These are phyloP conservation scores for Neurospora crassa DNA, from an alignment of 2,329 filamentous ascomycete genomes.

Conservation along the genomic window DNA sequence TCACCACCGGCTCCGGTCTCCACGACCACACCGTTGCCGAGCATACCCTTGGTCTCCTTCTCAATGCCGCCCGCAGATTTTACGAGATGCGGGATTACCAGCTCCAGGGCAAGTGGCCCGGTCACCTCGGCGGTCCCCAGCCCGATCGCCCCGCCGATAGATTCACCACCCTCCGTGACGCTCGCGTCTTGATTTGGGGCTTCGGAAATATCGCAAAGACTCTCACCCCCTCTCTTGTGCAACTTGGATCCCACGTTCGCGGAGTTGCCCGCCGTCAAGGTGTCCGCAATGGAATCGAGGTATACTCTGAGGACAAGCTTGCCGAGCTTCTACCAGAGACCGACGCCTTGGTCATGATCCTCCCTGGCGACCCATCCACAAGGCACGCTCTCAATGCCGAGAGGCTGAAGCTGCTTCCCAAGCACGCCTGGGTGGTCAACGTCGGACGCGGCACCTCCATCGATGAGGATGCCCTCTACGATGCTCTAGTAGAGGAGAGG, in stretches of 20 bases:
- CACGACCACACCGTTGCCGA: constrained; percentile 58
- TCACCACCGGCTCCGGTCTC: constrained; percentile 54
- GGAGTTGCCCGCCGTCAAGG: constrained; percentile 48
- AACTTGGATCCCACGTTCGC: constrained; percentile 46
- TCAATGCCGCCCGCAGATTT: constrained; percentile 46
- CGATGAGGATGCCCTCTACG: constrained; percentile 25
- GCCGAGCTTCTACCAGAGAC: constrained; percentile 43
- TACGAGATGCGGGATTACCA: constrained; percentile 56
- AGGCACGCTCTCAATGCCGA: constrained; percentile 44
- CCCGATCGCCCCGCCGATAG: constrained; percentile 44
- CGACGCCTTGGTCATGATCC: constrained; percentile 59
- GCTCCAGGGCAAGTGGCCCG: constrained; percentile 45
- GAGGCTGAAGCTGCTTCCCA: constrained; percentile 41
- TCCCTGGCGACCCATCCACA: constrained; percentile 49
- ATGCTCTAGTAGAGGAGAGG: constrained; percentile 20
- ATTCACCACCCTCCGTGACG: constrained; percentile 51
- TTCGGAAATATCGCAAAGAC: constrained; percentile 58
- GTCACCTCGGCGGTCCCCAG: constrained; percentile 51
- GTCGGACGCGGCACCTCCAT: constrained; percentile 31
- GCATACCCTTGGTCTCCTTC: constrained; percentile 50
- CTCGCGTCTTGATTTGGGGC: constrained; percentile 52
- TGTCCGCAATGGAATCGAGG: constrained; percentile 48
- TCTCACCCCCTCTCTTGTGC: constrained; percentile 43
- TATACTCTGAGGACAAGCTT: constrained; percentile 45
- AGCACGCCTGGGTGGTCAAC: constrained; percentile 47